Percentiles rank a stretch among this genome's conserved stretches.
phyloP scores from a whole-genome alignment of 2,329 filamentous ascomycete species.

The Hypoxylon sp. region DNA sequence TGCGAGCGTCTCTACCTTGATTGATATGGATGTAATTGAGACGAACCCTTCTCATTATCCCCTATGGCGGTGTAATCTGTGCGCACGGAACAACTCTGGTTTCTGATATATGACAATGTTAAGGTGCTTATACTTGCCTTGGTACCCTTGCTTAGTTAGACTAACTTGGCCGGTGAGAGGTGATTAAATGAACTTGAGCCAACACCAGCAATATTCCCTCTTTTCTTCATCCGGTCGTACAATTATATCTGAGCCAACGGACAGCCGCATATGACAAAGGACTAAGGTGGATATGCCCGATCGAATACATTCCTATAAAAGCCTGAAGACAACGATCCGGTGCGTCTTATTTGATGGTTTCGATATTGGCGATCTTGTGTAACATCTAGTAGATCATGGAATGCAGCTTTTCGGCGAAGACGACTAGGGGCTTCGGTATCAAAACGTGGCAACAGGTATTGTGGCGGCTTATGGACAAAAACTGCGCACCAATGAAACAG shows the following conservation, averaged over 20 bases:
- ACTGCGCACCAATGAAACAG: constrained; percentile 12
- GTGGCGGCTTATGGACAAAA: constrained; percentile 14
- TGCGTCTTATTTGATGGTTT: neutral
- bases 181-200: neutral
- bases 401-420: constrained; percentile 10
- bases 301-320: neutral
- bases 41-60: constrained; percentile 1
- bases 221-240: neutral
- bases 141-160: neutral
- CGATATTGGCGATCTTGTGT: neutral
- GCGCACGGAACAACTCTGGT: neutral
- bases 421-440: constrained; percentile 1
- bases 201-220: neutral
- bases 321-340: neutral
- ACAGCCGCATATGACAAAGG: neutral
- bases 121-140: neutral
- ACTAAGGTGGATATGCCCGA: neutral
- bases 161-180: neutral
- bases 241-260: neutral
- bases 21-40: neutral
- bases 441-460: constrained; percentile 12
- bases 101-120: neutral
- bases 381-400: neutral
- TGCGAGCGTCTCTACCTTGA: neutral
- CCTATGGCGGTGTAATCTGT: constrained; percentile 2